Base-by-base conservation (phyloP, 2,329 filamentous ascomycete species). In the Coniochaeta ligniaria region DNA sequence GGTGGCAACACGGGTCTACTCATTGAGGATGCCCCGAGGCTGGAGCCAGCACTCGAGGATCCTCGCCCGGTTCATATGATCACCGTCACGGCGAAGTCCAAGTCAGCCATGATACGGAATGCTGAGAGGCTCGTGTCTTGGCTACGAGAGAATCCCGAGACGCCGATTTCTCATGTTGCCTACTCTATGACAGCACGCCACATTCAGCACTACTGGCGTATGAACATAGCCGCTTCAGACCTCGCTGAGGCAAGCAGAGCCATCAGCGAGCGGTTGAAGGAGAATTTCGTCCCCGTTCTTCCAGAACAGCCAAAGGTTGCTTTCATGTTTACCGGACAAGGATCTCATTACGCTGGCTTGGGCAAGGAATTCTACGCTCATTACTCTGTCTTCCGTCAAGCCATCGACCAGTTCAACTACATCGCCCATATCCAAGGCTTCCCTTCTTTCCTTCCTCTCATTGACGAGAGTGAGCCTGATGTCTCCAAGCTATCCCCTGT, bases 1-100 rank as follows among this genome's bases (percentile, higher is more conserved):
- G 88, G 88, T 64, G 88, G 88, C 36, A 91, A 91, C 72, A 89
- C 87, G 1, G 83, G 85, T 17, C 70, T 90, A 26, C 71, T 91
- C 7, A 67, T 91, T 1, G 84, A 90, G 67, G 87, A 90, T 63
- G 83, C 77, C 0, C 84, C 84, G 2, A 67, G 66, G 61, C 68
- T 67, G 14, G 67, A 66, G 12, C 66, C 64, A 16, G 66, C 69
- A 14, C 67, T 64, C 12, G 61, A 65, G 2, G 85, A 89, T 63
- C 75, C 82, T 8, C 80, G 87, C 22, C 74, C 72, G n/a, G 75
- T 77, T 1, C 83, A 89, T 58, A 70, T 85, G n/a, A 75, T 90
- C 41, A 75, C 83, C 1, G 70, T 89, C n/a, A 80, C 83, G 28
- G 85, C 74, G 50, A 83, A 83, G 70, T 78, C 77, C 35, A 80